Evolutionary conservation across 2,329 filamentous ascomycete genomes (phyloP).

Genomic region (Xylaria sp.): DNA sequence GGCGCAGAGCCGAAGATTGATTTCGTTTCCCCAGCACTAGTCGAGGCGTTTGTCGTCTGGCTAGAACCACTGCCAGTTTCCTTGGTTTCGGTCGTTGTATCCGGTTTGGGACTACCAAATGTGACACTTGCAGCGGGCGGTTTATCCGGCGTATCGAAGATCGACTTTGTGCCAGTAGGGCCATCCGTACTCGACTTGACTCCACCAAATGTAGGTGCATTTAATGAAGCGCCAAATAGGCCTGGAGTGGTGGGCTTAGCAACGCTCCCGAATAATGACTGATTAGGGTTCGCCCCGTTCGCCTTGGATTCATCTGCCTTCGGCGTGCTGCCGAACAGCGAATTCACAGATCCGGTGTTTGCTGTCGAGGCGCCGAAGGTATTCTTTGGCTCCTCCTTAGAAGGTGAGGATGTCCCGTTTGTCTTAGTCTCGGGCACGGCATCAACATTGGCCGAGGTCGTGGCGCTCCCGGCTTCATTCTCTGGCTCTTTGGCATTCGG

Average conservation of each 20-base stretch:
- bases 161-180: slow-evolving; percentile 37
- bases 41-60: slow-evolving; percentile 16
- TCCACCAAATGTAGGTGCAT: slow-evolving; percentile 40
- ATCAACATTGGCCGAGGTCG: slow-evolving; percentile 2
- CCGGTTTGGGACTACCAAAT: slow-evolving; percentile 18
- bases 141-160: slow-evolving; percentile 43
- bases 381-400: slow-evolving; percentile 4
- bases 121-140: slow-evolving; percentile 13
- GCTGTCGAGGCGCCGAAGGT: slow-evolving; percentile 11
- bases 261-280: slow-evolving; percentile 21
- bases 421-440: slow-evolving; percentile 5
- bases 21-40: slow-evolving; percentile 33
- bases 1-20: slow-evolving; percentile 46
- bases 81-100: slow-evolving; percentile 6
- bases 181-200: slow-evolving; percentile 35
- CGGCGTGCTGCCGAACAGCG: slow-evolving; percentile 18
- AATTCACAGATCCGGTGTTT: slow-evolving; percentile 14
- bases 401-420: slow-evolving; percentile 4
- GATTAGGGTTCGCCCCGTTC: slow-evolving; percentile 3
- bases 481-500: slow-evolving; percentile 15
- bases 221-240: slow-evolving; percentile 29
- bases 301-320: slow-evolving; percentile 9
- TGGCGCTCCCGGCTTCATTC: slow-evolving; percentile 6
- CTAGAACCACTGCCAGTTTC: slow-evolving; percentile 2
- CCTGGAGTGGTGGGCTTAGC: slow-evolving; percentile 20